phyloP scores from a whole-genome alignment of 257 asterid genomes.

The Nicotiana tomentosiformis region DNA sequence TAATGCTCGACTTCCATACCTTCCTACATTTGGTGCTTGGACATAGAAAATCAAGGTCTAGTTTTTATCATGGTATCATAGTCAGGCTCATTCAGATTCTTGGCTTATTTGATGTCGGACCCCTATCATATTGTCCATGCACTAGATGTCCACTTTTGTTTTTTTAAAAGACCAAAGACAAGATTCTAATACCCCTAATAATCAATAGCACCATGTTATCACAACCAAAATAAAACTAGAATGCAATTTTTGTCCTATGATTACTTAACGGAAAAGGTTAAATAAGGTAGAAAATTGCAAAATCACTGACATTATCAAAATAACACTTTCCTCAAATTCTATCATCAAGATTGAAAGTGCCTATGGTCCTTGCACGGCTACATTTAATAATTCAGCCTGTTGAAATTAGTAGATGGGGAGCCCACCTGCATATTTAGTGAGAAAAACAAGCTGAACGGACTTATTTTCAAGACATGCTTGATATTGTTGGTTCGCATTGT shows the following conservation, averaged over 20 bases:
- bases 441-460: background rate
- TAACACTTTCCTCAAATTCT: background rate
- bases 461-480: background rate
- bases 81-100: background rate
- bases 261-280: background rate
- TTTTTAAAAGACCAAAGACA: background rate
- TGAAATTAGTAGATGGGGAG: background rate
- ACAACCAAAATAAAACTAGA: background rate
- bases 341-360: background rate
- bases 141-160: background rate
- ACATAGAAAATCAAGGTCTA: background rate
- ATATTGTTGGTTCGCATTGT: background rate
- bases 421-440: background rate
- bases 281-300: background rate
- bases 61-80: background rate
- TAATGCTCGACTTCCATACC: no score
- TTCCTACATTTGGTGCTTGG: background rate
- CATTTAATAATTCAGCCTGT: background rate
- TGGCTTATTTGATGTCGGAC: background rate
- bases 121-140: background rate
- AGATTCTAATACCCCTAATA: background rate
- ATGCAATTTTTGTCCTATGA: background rate
- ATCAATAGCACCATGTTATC: background rate
- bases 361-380: background rate
- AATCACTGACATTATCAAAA: background rate